Evolutionary conservation across 1,284 basidiomycete species (phyloP).

Genomic region (Leccinum ponderosum): DNA sequence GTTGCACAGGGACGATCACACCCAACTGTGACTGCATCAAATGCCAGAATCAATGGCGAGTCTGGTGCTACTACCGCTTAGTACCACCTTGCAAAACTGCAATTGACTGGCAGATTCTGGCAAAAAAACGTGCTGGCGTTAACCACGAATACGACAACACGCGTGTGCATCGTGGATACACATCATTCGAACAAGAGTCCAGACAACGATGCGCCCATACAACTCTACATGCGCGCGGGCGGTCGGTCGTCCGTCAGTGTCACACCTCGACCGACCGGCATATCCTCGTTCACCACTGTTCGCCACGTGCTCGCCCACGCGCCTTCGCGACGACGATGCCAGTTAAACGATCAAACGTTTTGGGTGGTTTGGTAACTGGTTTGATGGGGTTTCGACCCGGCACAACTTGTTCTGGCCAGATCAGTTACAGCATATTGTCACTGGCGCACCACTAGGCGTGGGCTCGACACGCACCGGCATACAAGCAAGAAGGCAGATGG

Average conservation of each 20-base stretch:
- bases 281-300: neutral
- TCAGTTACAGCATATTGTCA: neutral
- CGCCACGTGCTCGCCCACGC: neutral
- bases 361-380: neutral
- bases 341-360: neutral
- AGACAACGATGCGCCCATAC: neutral
- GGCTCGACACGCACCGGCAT: neutral
- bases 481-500: neutral
- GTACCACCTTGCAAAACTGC: neutral
- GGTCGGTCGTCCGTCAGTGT: neutral
- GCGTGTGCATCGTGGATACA: neutral
- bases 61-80: neutral
- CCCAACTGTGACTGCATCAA: neutral
- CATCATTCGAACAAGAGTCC: neutral
- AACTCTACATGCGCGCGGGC: neutral
- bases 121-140: neutral
- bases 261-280: conserved; percentile 1
- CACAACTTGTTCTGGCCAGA: neutral
- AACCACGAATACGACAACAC: neutral
- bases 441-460: neutral
- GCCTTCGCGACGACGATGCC: neutral
- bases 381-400: neutral
- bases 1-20: neutral
- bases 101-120: neutral
- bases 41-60: neutral